Conservation (phyloP, 2,329 filamentous ascomycete species). For the Diplodia seriata region DNA sequence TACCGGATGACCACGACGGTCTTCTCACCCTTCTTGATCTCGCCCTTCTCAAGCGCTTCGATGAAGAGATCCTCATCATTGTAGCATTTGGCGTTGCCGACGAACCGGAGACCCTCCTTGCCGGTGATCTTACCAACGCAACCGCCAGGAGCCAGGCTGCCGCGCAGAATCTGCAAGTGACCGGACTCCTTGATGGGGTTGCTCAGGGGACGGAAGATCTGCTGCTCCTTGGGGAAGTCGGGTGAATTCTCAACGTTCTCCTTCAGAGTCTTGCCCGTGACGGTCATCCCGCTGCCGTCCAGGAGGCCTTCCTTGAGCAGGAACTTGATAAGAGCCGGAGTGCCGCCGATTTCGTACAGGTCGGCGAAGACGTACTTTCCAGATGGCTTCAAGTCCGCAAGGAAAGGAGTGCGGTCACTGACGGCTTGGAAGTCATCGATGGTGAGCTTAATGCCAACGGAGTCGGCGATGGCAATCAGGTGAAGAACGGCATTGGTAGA, state of each 20-base stretch:
- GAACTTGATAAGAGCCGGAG: conserved; percentile 58
- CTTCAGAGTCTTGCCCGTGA: conserved; percentile 58
- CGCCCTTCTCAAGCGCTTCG: conserved; percentile 68
- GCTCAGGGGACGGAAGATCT: conserved; percentile 71
- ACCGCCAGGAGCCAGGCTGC: conserved; percentile 72
- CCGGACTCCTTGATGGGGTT: conserved; percentile 75
- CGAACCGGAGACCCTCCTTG: conserved; percentile 73
- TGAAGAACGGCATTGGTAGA: conserved; percentile 61
- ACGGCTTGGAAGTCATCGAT: conserved; percentile 61
- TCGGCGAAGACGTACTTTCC: conserved; percentile 66
- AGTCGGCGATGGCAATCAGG: conserved; percentile 59
- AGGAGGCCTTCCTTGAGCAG: conserved; percentile 58
- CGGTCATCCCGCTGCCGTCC: conserved; percentile 57
- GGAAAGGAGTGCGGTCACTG: conserved; percentile 57
- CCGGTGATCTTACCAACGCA: conserved; percentile 79
- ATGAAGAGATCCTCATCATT: conserved; percentile 75
- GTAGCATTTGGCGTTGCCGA: conserved; percentile 73
- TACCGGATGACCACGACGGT: conserved; percentile 79
- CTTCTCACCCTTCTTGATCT: conserved; percentile 78
- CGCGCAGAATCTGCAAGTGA: conserved; percentile 75
- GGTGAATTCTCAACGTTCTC: conserved; percentile 61
- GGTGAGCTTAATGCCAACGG: conserved; percentile 57
- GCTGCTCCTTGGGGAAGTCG: conserved; percentile 71
- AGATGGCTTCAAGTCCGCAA: conserved; percentile 60
- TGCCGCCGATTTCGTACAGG: conserved; percentile 61